A percentile compares a stretch with the other conserved stretches of the same genome.
Evolutionary conservation across 2,329 filamentous ascomycete species (phyloP).

Genomic region (Coniochaeta pulveracea): DNA sequence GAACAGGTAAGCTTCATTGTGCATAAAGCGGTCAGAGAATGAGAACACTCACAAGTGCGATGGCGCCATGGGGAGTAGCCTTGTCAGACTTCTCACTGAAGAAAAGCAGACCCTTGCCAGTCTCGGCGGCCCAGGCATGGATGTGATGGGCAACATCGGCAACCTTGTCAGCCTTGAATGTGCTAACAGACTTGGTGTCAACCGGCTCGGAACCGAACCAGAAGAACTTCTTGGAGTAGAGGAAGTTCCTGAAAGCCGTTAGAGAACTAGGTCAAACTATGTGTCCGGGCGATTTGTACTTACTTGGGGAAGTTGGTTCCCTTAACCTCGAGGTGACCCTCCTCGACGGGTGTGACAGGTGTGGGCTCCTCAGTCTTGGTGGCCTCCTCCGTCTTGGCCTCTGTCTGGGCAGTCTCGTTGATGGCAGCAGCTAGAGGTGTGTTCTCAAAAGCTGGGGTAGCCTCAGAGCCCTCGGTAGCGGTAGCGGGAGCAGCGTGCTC

Average conservation of each 20-base stretch:
- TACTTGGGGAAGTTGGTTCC: slow-evolving; percentile 79
- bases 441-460: slow-evolving; percentile 21
- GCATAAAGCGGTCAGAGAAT: too few relatives aligned
- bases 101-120: slow-evolving; percentile 91
- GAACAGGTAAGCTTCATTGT: slow-evolving; percentile 16
- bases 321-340: slow-evolving; percentile 85
- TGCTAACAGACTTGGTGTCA: slow-evolving; percentile 59
- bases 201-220: slow-evolving; percentile 68
- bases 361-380: slow-evolving; percentile 28
- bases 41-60: slow-evolving; percentile 79
- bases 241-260: slow-evolving; percentile 54
- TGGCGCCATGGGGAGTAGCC: slow-evolving; percentile 65
- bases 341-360: slow-evolving; percentile 47
- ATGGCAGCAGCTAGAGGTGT: slow-evolving; percentile 23
- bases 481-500: slow-evolving; percentile 27
- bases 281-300: slow-evolving; percentile 21
- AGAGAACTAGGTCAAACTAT: slow-evolving; percentile 6
- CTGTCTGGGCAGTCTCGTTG: too few relatives aligned
- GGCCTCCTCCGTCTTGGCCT: slow-evolving; percentile 21
- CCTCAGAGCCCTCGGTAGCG: slow-evolving; percentile 21
- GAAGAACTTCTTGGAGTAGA: slow-evolving; percentile 90
- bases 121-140: slow-evolving; percentile 83
- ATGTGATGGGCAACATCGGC: slow-evolving; percentile 63
- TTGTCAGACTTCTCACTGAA: slow-evolving; percentile 82
- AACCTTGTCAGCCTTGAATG: slow-evolving; percentile 83